Conservation (phyloP, 495 filamentous ascomycete species). For the Daldinia decipiens region DNA sequence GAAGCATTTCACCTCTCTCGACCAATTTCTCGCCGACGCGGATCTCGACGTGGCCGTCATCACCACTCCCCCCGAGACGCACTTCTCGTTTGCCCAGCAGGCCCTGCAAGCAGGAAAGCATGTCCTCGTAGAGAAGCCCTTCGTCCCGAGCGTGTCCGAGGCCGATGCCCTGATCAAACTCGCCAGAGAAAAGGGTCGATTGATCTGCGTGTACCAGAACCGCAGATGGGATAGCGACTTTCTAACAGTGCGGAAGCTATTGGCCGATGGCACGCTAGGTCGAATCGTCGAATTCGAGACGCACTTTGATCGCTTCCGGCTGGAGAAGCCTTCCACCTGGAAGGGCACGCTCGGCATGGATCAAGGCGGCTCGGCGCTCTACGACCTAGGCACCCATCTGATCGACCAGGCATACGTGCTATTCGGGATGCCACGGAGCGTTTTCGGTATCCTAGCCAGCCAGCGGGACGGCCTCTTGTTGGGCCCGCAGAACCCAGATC, state of each 20-base stretch:
- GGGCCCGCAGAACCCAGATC: slow-evolving; percentile 57
- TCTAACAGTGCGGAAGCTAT: slow-evolving; percentile 72
- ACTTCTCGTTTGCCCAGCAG: slow-evolving; percentile 71
- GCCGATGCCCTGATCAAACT: slow-evolving; percentile 74
- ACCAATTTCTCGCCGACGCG: slow-evolving; percentile 72
- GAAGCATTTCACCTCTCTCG: slow-evolving; percentile 69
- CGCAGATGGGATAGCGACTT: slow-evolving; percentile 89
- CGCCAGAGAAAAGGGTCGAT: slow-evolving; percentile 67
- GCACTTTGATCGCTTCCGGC: slow-evolving; percentile 84
- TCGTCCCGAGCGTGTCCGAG: slow-evolving; percentile 77
- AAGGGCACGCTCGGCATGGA: slow-evolving; percentile 68
- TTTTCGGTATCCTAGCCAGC: slow-evolving; percentile 74
- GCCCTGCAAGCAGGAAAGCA: slow-evolving; percentile 82
- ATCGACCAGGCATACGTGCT: slow-evolving; percentile 81
- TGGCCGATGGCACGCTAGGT: slow-evolving; percentile 67
- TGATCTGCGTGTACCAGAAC: slow-evolving; percentile 89
- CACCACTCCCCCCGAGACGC: slow-evolving; percentile 78
- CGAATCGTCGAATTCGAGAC: slow-evolving; percentile 82
- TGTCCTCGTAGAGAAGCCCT: slow-evolving; percentile 91
- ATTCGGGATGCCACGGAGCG: slow-evolving; percentile 77
- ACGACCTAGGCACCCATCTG: slow-evolving; percentile 86
- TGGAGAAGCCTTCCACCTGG: slow-evolving; percentile 70
- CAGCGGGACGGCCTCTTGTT: slow-evolving; percentile 64
- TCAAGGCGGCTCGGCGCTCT: slow-evolving; percentile 77
- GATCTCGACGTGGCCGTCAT: slow-evolving; percentile 77